These are phyloP conservation scores for Smittium mucronatum DNA, from an alignment of 371 early-diverging fungal genomes.

Conservation along the genomic window DNA sequence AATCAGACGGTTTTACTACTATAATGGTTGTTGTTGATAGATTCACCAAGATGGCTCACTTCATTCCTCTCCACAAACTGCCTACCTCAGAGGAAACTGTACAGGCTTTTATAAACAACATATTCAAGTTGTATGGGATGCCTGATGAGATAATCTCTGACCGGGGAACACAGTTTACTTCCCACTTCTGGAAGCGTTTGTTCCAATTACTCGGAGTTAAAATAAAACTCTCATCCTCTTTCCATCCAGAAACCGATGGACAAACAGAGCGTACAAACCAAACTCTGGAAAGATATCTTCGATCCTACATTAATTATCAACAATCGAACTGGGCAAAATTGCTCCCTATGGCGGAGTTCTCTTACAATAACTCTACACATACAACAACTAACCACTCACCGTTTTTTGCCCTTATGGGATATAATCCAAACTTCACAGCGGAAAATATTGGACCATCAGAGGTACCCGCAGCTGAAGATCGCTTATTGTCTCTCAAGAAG, in stretches of 20 bases:
- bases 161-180: slow-evolving; percentile 32
- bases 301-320: slow-evolving; percentile 18
- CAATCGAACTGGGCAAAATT: slow-evolving; percentile 27
- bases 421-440: slow-evolving; percentile 16
- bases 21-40: slow-evolving; percentile 27
- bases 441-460: background rate
- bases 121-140: slow-evolving; percentile 26
- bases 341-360: slow-evolving; percentile 30
- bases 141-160: slow-evolving; percentile 31
- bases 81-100: slow-evolving; percentile 21
- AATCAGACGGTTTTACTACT: slow-evolving; percentile 15
- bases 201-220: slow-evolving; percentile 18
- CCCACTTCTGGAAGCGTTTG: slow-evolving; percentile 29
- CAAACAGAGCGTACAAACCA: slow-evolving; percentile 36
- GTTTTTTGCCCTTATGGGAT: slow-evolving; percentile 23
- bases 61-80: slow-evolving; percentile 17
- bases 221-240: slow-evolving; percentile 28
- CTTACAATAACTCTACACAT: slow-evolving; percentile 25
- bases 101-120: slow-evolving; percentile 15
- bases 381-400: slow-evolving; percentile 18
- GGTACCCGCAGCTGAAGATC: slow-evolving; percentile 1
- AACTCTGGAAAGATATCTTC: slow-evolving; percentile 30
- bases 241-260: slow-evolving; percentile 41
- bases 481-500: background rate
- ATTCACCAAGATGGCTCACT: slow-evolving; percentile 22